Evolutionary conservation across 1,284 basidiomycete genomes (phyloP).

Genomic region (Cryptococcus hybrid): DNA sequence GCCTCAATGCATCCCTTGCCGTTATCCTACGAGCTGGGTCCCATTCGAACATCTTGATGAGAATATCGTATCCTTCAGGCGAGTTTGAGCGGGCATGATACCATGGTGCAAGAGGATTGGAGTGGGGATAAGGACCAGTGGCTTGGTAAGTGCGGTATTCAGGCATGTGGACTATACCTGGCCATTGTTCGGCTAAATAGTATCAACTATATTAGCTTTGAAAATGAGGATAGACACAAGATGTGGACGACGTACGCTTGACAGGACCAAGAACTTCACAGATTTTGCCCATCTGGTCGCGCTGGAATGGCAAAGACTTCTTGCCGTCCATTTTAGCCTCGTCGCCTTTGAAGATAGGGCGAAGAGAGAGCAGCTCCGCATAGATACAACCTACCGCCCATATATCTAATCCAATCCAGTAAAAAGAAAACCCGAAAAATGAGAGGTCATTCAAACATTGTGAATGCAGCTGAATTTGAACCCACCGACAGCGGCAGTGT

Average conservation of each 20-base stretch:
- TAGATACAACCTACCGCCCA: constrained; percentile 98
- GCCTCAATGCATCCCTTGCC: constrained; percentile 73
- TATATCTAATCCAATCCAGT: constrained; percentile 57
- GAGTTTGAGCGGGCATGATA: constrained; percentile 60
- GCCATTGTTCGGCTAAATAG: constrained; percentile 69
- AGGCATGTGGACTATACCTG: constrained; percentile 78
- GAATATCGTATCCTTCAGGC: constrained; percentile 68
- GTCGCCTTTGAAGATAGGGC: constrained; percentile 99
- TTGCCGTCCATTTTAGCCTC: constrained; percentile 85
- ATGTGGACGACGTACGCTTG: constrained; percentile 58
- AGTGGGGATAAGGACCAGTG: constrained; percentile 59
- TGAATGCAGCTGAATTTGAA: constrained; percentile 5
- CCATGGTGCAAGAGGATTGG: constrained; percentile 57
- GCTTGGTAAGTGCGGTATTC: constrained; percentile 81
- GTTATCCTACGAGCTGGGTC: constrained; percentile 85
- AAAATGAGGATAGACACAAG: background rate
- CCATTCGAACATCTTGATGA: constrained; percentile 79
- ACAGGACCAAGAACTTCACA: constrained; percentile 93
- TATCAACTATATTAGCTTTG: background rate
- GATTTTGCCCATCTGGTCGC: constrained; percentile 91
- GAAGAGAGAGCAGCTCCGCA: constrained; percentile 86
- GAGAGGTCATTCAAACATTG: background rate
- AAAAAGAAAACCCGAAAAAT: background rate
- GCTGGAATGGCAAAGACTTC: constrained; percentile 90
- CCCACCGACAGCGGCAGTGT: constrained; percentile 80